A percentile compares a stretch with the other conserved stretches of the same genome.
These are phyloP conservation scores for Lithohypha guttulata DNA, from an alignment of 2,329 filamentous ascomycete genomes.

Conservation along the genomic window DNA sequence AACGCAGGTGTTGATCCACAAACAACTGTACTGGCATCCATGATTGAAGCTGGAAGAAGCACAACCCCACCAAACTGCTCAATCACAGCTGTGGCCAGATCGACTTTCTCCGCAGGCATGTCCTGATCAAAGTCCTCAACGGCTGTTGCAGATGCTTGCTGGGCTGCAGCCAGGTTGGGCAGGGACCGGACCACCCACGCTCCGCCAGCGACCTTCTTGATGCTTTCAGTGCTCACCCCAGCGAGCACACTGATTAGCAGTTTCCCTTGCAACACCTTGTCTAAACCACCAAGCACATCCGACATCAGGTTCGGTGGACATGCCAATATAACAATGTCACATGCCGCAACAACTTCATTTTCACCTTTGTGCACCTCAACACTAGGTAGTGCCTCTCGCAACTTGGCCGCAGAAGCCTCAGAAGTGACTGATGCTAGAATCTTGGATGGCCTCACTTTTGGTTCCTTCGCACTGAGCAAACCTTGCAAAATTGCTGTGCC, in stretches of 20 bases:
- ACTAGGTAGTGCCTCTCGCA: conserved; percentile 19
- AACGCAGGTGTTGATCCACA: conserved; percentile 25
- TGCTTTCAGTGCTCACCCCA: conserved; percentile 35
- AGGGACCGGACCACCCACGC: conserved; percentile 29
- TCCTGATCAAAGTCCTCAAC: conserved; percentile 40
- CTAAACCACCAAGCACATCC: conserved; percentile 30
- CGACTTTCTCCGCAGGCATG: conserved; percentile 28
- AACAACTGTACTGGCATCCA: conserved; percentile 49
- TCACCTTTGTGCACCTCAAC: neutral
- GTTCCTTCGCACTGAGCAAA: neutral
- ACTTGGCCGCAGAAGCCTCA: conserved; percentile 24
- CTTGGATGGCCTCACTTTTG: neutral
- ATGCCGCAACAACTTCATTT: conserved; percentile 9
- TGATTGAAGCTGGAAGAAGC: conserved; percentile 40
- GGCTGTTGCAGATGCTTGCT: conserved; percentile 37
- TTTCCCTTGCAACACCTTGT: conserved; percentile 33
- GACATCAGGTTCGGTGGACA: conserved; percentile 37
- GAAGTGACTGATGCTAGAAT: conserved; percentile 9
- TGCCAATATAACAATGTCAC: conserved; percentile 36
- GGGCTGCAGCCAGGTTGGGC: conserved; percentile 35
- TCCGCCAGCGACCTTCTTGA: conserved; percentile 10
- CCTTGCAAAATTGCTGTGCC: conserved; percentile 3
- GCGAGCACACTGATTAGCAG: conserved; percentile 43
- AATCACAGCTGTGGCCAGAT: conserved; percentile 32
- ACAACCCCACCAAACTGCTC: conserved; percentile 36